Percentiles rank a stretch among this genome's conserved stretches.
Conservation (phyloP, 306 rosid genomes). For the Castanea sativa region DNA sequence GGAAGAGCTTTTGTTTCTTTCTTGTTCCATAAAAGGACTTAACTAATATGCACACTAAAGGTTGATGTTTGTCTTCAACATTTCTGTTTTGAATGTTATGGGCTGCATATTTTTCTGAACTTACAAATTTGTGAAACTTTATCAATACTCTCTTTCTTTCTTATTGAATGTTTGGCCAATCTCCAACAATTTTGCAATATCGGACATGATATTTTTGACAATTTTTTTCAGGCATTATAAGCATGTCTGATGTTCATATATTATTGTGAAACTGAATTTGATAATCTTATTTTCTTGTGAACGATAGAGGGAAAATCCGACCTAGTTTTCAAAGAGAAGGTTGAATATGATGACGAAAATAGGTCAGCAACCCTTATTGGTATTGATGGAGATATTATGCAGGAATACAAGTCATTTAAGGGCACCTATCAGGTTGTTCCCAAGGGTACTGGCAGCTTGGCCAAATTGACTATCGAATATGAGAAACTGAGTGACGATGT, state of each 20-base stretch:
- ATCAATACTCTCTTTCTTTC: too few relatives aligned
- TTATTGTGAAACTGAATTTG: background rate
- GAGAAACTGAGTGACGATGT: slow-evolving; percentile 4
- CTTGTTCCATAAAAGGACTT: too few relatives aligned
- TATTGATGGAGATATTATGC: slow-evolving; percentile 8
- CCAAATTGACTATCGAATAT: slow-evolving; percentile 9
- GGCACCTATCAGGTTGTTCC: background rate
- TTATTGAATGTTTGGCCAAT: too few relatives aligned
- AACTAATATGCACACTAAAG: too few relatives aligned
- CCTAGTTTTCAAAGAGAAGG: slow-evolving; percentile 19
- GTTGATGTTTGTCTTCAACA: too few relatives aligned
- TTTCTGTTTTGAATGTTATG: too few relatives aligned
- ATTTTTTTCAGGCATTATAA: too few relatives aligned
- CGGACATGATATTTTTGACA: too few relatives aligned
- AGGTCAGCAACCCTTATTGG: background rate
- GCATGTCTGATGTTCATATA: background rate
- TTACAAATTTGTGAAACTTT: too few relatives aligned
- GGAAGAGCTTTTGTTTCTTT: too few relatives aligned
- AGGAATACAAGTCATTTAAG: background rate
- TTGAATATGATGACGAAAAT: slow-evolving; percentile 22
- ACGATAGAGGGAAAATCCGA: background rate
- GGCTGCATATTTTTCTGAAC: too few relatives aligned
- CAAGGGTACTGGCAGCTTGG: background rate
- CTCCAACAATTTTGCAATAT: too few relatives aligned
- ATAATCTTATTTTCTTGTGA: background rate